phyloP scores from a whole-genome alignment of 495 filamentous ascomycete genomes.

The Neurospora sp. region DNA sequence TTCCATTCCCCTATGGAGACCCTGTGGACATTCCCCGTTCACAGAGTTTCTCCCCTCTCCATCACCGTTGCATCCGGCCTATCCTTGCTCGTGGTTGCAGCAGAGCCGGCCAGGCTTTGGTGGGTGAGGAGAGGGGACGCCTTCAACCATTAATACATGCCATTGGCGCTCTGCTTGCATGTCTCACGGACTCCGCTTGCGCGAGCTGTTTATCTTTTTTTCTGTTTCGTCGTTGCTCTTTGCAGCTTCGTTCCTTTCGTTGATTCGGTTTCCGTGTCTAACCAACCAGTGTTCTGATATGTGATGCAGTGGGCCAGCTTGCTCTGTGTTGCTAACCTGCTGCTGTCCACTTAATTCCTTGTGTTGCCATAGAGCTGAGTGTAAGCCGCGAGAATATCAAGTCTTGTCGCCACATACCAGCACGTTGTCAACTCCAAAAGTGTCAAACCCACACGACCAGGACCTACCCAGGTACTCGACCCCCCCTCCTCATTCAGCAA shows the following conservation, averaged over 20 bases:
- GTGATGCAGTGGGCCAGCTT: constrained; percentile 16
- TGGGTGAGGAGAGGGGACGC: background rate
- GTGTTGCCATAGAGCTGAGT: constrained; percentile 2
- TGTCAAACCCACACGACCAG: background rate
- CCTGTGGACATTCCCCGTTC: constrained; percentile 1
- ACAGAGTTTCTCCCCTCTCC: constrained; percentile 8
- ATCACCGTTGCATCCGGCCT: constrained; percentile 26
- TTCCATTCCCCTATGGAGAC: background rate
- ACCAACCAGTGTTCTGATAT: constrained; percentile 16
- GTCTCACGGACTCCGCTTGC: constrained; percentile 8
- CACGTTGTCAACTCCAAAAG: constrained; percentile 6
- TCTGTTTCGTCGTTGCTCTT: constrained; percentile 6
- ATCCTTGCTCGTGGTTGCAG: constrained; percentile 23
- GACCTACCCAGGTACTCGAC: background rate
- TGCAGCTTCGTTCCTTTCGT: background rate
- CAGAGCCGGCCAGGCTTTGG: constrained; percentile 4
- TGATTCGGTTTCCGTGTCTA: background rate
- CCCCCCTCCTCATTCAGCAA: background rate
- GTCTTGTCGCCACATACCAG: constrained; percentile 5
- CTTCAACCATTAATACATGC: constrained; percentile 19
- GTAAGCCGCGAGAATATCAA: constrained; percentile 14
- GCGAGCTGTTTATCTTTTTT: constrained; percentile 15
- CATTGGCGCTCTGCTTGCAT: constrained; percentile 18
- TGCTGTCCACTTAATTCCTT: constrained; percentile 8
- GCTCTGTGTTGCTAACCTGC: constrained; percentile 13